These are phyloP conservation scores for Penstemon eatonii DNA, from an alignment of 257 asterid genomes.

Conservation along the genomic window DNA sequence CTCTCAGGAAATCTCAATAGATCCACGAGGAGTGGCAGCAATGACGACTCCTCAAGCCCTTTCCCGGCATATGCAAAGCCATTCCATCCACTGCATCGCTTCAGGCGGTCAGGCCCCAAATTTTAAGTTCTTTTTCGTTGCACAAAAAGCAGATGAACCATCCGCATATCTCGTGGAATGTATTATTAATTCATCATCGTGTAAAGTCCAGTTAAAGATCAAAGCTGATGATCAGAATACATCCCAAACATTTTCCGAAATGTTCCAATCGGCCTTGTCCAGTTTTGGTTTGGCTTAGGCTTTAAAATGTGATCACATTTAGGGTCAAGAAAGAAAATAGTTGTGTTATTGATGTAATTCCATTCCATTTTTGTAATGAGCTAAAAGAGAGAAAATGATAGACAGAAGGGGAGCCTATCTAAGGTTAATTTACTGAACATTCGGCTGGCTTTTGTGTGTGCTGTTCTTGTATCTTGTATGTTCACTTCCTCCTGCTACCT, in stretches of 20 bases:
- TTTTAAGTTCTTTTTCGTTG: constrained; percentile 88
- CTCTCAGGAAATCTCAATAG: constrained; percentile 69
- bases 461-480: too few species aligned
- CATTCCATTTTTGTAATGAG: constrained; percentile 32
- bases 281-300: constrained; percentile 51
- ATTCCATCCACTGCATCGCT: constrained; percentile 85
- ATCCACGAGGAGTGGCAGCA: constrained; percentile 78
- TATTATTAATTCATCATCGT: constrained; percentile 68
- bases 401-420: neutral
- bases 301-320: neutral
- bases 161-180: constrained; percentile 81
- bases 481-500: too few species aligned
- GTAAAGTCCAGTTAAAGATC: constrained; percentile 82
- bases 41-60: constrained; percentile 76
- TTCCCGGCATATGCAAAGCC: constrained; percentile 76
- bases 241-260: constrained; percentile 60
- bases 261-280: constrained; percentile 77
- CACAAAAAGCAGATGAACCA: constrained; percentile 67
- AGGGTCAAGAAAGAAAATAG: neutral
- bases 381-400: constrained; percentile 14
- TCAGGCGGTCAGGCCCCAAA: constrained; percentile 97
- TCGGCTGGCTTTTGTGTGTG: too few species aligned
- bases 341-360: neutral
- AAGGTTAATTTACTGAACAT: too few species aligned
- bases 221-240: constrained; percentile 89